phyloP scores from a whole-genome alignment of 2,329 filamentous ascomycete genomes.

The Amesomyces nigricolor region DNA sequence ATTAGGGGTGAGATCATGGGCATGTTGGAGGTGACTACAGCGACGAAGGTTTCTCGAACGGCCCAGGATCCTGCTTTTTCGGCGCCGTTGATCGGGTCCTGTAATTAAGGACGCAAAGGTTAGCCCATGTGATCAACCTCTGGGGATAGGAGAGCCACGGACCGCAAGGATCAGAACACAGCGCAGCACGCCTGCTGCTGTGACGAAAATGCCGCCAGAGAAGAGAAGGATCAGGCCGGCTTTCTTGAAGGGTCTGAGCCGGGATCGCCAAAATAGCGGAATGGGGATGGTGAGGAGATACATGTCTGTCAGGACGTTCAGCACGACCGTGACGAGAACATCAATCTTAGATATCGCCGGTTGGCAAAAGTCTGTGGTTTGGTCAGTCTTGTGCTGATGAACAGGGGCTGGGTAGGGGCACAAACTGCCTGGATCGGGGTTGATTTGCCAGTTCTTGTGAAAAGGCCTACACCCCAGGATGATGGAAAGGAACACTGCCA shows the following conservation, averaged over 20 bases:
- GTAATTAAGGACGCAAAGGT: background rate
- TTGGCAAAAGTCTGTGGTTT: slow-evolving; percentile 40
- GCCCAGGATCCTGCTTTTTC: slow-evolving; percentile 38
- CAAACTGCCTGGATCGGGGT: slow-evolving; percentile 38
- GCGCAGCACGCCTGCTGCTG: slow-evolving; percentile 48
- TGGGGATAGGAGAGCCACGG: background rate
- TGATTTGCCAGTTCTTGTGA: slow-evolving; percentile 38
- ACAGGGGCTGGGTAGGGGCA: slow-evolving; percentile 33
- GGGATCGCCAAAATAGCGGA: slow-evolving; percentile 49
- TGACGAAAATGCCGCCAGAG: slow-evolving; percentile 50
- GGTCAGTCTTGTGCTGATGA: slow-evolving; percentile 33
- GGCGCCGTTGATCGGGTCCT: slow-evolving; percentile 35
- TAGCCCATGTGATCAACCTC: background rate
- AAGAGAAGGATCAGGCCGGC: slow-evolving; percentile 49
- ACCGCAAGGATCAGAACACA: slow-evolving; percentile 44
- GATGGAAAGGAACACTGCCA: slow-evolving; percentile 31
- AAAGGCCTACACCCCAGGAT: slow-evolving; percentile 35
- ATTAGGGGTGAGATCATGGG: slow-evolving; percentile 40
- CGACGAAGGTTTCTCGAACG: slow-evolving; percentile 37
- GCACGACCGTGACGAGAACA: slow-evolving; percentile 34
- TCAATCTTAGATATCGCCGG: slow-evolving; percentile 36
- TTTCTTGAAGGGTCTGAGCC: slow-evolving; percentile 45
- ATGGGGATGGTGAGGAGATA: slow-evolving; percentile 38
- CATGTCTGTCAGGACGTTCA: slow-evolving; percentile 38
- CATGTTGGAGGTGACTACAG: slow-evolving; percentile 36